Conservation (phyloP, 495 filamentous ascomycete species). For the Neurospora tetraspora region DNA sequence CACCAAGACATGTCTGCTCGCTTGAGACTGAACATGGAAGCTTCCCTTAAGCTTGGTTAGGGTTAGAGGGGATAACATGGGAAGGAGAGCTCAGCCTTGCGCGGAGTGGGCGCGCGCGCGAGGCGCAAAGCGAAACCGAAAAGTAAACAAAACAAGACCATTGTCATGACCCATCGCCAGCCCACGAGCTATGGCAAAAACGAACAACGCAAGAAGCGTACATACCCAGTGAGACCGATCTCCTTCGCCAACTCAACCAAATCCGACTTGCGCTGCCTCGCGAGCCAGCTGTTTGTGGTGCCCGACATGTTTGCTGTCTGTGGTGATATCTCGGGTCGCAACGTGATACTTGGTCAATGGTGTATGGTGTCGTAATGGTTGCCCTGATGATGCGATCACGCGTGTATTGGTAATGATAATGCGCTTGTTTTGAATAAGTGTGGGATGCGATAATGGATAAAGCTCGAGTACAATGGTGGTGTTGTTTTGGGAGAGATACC, state of each 20-base stretch:
- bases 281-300: conserved; percentile 55
- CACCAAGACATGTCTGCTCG: background rate
- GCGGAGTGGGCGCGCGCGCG: background rate
- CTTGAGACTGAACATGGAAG: background rate
- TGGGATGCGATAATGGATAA: background rate
- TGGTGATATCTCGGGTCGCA: background rate
- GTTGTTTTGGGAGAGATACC: background rate
- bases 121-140: background rate
- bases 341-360: background rate
- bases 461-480: background rate
- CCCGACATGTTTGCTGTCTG: conserved; percentile 25
- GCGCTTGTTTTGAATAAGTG: background rate
- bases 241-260: conserved; percentile 64
- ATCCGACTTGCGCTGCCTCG: conserved; percentile 74
- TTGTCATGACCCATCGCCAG: background rate
- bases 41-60: background rate
- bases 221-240: conserved; percentile 66
- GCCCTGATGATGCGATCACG: conserved; percentile 23
- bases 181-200: background rate
- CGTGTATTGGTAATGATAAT: background rate
- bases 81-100: background rate
- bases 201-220: conserved; percentile 7
- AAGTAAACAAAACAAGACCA: background rate
- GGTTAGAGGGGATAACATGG: background rate
- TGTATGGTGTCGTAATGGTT: conserved; percentile 14